Evolutionary conservation across 2,329 filamentous ascomycete species (phyloP).

Genomic region (Xylaria hypoxylon): DNA sequence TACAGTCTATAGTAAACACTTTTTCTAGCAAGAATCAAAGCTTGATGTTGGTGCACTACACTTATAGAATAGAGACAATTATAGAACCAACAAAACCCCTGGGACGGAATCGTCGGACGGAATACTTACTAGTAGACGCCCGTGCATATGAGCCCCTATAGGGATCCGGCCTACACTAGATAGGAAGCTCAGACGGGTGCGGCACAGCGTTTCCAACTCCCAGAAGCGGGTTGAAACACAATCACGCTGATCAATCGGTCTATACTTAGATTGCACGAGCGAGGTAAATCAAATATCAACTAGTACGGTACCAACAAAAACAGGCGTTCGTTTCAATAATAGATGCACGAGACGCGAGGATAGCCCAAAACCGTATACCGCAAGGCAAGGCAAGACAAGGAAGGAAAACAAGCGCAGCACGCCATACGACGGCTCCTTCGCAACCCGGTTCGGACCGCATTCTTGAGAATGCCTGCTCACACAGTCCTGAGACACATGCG

Average conservation of each 20-base stretch:
- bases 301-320: background rate
- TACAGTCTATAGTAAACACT: no score
- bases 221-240: constrained; percentile 15
- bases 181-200: constrained; percentile 6
- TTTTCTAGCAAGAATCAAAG: no score
- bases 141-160: background rate
- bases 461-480: constrained; percentile 27
- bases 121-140: no score
- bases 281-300: constrained; percentile 4
- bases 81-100: background rate
- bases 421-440: background rate
- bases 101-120: background rate
- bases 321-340: background rate
- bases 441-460: constrained; percentile 31
- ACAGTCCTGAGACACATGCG: constrained; percentile 24
- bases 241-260: background rate
- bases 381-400: no score
- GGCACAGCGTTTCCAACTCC: constrained; percentile 18
- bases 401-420: background rate
- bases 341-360: background rate
- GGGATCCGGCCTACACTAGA: background rate
- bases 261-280: constrained; percentile 21
- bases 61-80: background rate
- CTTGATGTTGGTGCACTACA: no score
- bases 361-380: background rate